Evolutionary conservation across 2,329 filamentous ascomycete species (phyloP).

Genomic region (Botryotinia narcissicola): DNA sequence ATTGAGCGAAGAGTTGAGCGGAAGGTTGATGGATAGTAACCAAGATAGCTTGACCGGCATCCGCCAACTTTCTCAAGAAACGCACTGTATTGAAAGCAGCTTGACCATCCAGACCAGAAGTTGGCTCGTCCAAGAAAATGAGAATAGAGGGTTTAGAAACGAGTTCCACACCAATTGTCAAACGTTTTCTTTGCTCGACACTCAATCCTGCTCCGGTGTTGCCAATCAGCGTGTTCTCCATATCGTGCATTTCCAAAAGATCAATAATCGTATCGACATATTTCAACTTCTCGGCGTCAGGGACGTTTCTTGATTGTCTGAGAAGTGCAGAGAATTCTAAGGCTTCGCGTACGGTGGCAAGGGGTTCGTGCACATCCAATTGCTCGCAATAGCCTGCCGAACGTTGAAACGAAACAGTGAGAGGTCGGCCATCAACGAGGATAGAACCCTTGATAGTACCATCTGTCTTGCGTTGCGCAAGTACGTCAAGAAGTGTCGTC

Average conservation of each 20-base stretch:
- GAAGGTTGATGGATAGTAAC: conserved; percentile 57
- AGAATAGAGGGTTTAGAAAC: conserved; percentile 57
- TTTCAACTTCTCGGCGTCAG: conserved; percentile 72
- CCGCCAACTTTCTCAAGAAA: conserved; percentile 60
- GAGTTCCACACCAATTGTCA: conserved; percentile 61
- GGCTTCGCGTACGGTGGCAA: conserved; percentile 83
- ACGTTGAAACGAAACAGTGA: conserved; percentile 80
- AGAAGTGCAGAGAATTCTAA: conserved; percentile 80
- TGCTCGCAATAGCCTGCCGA: conserved; percentile 72
- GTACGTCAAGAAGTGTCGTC: conserved; percentile 81
- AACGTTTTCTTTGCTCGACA: conserved; percentile 59
- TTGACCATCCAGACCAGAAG: conserved; percentile 61
- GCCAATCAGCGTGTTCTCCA: conserved; percentile 64
- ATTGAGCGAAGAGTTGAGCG: conserved; percentile 52
- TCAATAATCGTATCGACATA: conserved; percentile 74
- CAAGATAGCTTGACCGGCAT: conserved; percentile 52
- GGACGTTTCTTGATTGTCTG: conserved; percentile 71
- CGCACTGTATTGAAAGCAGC: conserved; percentile 62
- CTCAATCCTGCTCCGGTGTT: conserved; percentile 60
- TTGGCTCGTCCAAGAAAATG: conserved; percentile 62
- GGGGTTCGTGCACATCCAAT: conserved; percentile 82
- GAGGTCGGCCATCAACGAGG: conserved; percentile 60
- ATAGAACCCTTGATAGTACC: conserved; percentile 85
- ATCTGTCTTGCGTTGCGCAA: conserved; percentile 83
- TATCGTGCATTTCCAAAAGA: conserved; percentile 65